Evolutionary conservation across 192 early-diverging fungal genomes (phyloP).

Genomic region (Backusella circina): DNA sequence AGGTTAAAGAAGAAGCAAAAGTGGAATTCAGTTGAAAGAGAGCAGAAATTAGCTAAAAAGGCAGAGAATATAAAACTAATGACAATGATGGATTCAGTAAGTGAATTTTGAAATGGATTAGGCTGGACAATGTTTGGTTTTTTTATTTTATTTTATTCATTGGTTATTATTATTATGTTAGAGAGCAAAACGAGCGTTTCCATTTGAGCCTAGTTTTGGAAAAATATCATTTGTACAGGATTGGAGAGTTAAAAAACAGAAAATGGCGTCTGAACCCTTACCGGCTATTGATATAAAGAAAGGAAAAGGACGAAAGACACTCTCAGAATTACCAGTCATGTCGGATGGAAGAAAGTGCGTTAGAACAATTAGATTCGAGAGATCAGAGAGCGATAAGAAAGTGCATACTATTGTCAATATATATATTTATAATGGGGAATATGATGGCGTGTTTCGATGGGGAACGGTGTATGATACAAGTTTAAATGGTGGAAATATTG

Average conservation of each 20-base stretch:
- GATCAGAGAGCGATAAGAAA: conserved; percentile 44
- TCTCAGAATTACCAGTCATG: conserved; percentile 35
- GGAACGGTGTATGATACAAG: conserved; percentile 61
- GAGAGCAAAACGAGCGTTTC: conserved; percentile 39
- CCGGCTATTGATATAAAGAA: conserved; percentile 45
- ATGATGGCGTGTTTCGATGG: conserved; percentile 67
- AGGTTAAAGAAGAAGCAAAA: conserved; percentile 57
- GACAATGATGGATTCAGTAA: conserved; percentile 67
- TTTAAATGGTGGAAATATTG: conserved; percentile 60
- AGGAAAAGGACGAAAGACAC: conserved; percentile 31
- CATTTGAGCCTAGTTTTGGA: conserved; percentile 68
- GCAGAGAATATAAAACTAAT: conserved; percentile 66
- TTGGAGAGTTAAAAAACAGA: conserved; percentile 61
- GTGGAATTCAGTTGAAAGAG: conserved; percentile 68
- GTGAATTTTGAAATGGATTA: no score
- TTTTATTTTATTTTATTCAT: not conserved
- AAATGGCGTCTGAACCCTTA: conserved; percentile 47
- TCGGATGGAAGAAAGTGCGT: conserved; percentile 60
- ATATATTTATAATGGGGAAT: conserved; percentile 45
- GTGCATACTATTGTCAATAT: conserved; percentile 64
- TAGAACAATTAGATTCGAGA: conserved; percentile 71
- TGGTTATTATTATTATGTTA: conserved; percentile 1
- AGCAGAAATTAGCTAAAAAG: conserved; percentile 63
- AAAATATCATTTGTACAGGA: conserved; percentile 67
- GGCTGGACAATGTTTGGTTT: no score